A percentile compares a stretch with the other conserved stretches of the same genome.
phyloP scores from a whole-genome alignment of 192 early-diverging fungal species.

The Coemansia sp. region DNA sequence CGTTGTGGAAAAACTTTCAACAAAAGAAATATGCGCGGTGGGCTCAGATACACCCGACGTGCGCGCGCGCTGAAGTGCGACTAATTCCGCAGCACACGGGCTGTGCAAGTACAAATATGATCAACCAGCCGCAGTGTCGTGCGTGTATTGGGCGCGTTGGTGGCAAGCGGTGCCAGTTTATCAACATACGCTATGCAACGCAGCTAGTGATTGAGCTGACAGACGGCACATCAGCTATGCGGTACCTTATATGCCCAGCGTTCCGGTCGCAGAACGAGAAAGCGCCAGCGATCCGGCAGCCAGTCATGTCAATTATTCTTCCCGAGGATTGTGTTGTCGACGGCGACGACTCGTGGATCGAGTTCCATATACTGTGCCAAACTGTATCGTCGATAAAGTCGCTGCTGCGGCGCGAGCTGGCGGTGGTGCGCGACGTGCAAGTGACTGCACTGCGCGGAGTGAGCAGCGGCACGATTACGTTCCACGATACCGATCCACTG shows the following conservation, averaged over 20 bases:
- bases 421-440: conserved; percentile 31
- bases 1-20: conserved; percentile 16
- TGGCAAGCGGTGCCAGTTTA: conserved; percentile 22
- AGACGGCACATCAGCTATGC: conserved; percentile 5
- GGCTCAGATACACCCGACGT: conserved; percentile 14
- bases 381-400: conserved; percentile 34
- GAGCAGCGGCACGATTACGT: conserved; percentile 11
- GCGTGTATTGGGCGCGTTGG: conserved; percentile 21
- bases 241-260: conserved; percentile 24
- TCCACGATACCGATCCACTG: conserved; percentile 3
- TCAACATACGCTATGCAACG: conserved; percentile 17
- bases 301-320: conserved; percentile 24
- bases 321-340: conserved; percentile 17
- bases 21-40: conserved; percentile 25
- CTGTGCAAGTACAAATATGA: conserved; percentile 9
- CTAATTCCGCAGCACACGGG: conserved; percentile 18
- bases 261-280: conserved; percentile 30
- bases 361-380: conserved; percentile 35
- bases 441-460: conserved; percentile 4
- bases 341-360: conserved; percentile 25
- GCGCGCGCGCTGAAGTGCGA: conserved; percentile 8
- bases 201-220: conserved; percentile 21
- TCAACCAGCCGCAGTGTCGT: conserved; percentile 30
- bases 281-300: conserved; percentile 20
- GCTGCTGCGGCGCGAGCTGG: conserved; percentile 31